Evolutionary conservation across 768 basidiomycete genomes (phyloP), one percentile per base, ranked within the genome.

Genomic region (Chiua virens): DNA sequence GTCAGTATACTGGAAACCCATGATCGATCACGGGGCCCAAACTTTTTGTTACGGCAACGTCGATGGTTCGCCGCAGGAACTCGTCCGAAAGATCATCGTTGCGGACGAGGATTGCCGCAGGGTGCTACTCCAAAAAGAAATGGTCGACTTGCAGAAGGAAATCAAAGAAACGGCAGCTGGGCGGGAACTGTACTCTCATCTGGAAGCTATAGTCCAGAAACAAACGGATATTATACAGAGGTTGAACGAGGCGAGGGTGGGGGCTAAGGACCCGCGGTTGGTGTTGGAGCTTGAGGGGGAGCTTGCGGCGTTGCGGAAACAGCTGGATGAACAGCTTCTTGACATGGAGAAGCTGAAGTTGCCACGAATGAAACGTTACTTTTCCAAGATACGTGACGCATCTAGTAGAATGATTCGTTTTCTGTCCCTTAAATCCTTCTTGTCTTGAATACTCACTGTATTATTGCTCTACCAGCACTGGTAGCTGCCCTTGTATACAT

Each of bases 331-430:
- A 15, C 46, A 8, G 47, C n/a, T 58, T 20, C 30, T 7, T 28
- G 51, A 53, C 22, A 51, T 55, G 60, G 25, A 55, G 9, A 34
- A 41, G 28, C 39, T 61, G 25, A 61, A 49, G 34, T 11, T 49
- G 28, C 20, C 60, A 13, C 13, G 45, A 42, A 37, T 44, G 6
- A 47, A 22, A 41, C 55, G 52, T 28, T 27, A 47, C 8, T 21
- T 56, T 34, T 3, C 27, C 5, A 9, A 34, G 17, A 47, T 17
- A 40, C 9, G 42, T 11, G 28, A 10, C 34, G 1, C 15, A 17
- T 15, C 34, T 15, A 34, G 7, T 15, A 34, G 7, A 34, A 5
- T 7, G 7, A 5, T 34, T 34, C 34, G 34, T 34, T 17, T 5
- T 34, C 34, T 34, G 17, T 7, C 17, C 34, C 8, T 8, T 17